phyloP scores from a whole-genome alignment of 176 grass and related monocot species.

The Oryza australiensis region DNA sequence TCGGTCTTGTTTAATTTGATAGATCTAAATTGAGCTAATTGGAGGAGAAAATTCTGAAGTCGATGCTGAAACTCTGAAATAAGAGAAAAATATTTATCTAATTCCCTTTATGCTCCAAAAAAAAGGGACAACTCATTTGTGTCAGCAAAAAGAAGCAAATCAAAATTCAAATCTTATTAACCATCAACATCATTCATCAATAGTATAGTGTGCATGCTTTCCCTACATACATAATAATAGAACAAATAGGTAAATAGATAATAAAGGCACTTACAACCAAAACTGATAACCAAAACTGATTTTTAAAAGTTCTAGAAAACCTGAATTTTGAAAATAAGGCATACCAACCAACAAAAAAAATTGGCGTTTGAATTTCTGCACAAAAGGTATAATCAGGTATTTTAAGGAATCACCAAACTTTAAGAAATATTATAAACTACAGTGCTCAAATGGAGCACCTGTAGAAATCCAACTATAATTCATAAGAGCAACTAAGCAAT shows the following conservation, averaged over 20 bases:
- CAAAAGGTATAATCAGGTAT: not conserved
- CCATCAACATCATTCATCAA: not conserved
- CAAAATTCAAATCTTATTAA: not conserved
- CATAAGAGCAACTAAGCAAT: not conserved
- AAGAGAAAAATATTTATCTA: not conserved
- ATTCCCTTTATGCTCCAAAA: no score
- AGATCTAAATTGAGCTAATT: not conserved
- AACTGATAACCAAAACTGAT: not conserved
- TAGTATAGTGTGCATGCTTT: not conserved
- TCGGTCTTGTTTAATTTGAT: not conserved
- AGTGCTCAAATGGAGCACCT: no score
- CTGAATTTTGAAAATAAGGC: not conserved
- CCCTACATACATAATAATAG: not conserved
- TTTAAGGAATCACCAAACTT: not conserved
- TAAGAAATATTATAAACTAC: not conserved
- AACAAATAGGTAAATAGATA: not conserved
- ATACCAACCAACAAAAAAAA: not conserved
- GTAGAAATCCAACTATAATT: not conserved
- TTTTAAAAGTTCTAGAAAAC: not conserved
- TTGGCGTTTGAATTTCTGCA: not conserved
- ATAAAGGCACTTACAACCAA: slow-evolving; percentile 2
- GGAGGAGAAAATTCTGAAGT: not conserved
- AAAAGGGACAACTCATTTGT: not conserved
- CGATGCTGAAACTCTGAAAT: not conserved
- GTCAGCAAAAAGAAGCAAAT: not conserved